These are phyloP conservation scores for Fusarium nodosum DNA, from an alignment of 2,329 filamentous ascomycete species.

Conservation along the genomic window DNA sequence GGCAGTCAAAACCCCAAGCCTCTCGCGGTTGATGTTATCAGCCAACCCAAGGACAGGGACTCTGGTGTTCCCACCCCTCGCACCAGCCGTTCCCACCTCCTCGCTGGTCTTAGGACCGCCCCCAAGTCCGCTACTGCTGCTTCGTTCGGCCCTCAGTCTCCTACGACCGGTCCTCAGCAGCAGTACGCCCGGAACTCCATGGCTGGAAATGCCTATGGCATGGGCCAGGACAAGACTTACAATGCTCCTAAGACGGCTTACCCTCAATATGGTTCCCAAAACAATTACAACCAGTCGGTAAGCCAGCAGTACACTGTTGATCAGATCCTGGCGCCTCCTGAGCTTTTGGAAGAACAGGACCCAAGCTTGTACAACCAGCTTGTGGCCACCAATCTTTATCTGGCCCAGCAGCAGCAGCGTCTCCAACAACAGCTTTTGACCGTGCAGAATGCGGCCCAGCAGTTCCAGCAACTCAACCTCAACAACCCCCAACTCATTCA, in stretches of 20 bases:
- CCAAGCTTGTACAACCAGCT: conserved; percentile 89
- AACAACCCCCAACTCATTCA: conserved; percentile 65
- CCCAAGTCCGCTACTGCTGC: conserved; percentile 85
- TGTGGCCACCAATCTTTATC: conserved; percentile 89
- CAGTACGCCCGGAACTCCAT: conserved; percentile 62
- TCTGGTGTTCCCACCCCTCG: conserved; percentile 83
- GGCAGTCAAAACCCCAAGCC: conserved; percentile 92
- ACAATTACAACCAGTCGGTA: conserved; percentile 53
- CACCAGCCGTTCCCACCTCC: conserved; percentile 93
- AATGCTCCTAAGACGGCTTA: conserved; percentile 70
- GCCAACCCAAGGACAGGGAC: conserved; percentile 76
- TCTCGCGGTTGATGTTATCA: conserved; percentile 80
- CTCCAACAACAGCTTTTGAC: conserved; percentile 92
- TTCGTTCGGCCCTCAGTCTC: conserved; percentile 78
- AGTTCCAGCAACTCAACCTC: conserved; percentile 83
- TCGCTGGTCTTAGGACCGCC: conserved; percentile 92
- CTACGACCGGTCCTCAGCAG: conserved; percentile 59
- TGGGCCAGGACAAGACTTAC: conserved; percentile 60
- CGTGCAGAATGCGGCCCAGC: conserved; percentile 85
- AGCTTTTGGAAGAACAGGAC: conserved; percentile 81
- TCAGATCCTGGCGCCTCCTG: conserved; percentile 87
- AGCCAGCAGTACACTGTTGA: conserved; percentile 79
- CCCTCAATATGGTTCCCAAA: conserved; percentile 61
- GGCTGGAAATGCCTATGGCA: conserved; percentile 60
- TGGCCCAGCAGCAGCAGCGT: conserved; percentile 94